Conservation (phyloP, 768 basidiomycete genomes). For the Lentinus tigrinus region DNA sequence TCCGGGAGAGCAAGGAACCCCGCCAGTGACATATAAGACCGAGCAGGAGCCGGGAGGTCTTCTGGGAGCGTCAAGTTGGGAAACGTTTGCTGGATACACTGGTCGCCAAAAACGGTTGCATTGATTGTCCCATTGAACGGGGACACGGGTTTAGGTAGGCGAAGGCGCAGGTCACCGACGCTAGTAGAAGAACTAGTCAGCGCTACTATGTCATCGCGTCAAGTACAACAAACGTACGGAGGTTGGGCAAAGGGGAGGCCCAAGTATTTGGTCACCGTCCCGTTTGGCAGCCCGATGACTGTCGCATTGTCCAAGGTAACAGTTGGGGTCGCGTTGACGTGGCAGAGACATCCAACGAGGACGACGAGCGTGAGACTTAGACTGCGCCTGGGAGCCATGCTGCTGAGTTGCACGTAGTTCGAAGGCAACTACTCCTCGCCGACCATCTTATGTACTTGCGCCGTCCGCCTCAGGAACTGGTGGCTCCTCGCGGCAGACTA, state of each 20-base stretch:
- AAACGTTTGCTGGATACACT: slow-evolving; percentile 18
- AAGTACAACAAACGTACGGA: slow-evolving; percentile 21
- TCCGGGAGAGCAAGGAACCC: not conserved
- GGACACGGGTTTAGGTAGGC: slow-evolving; percentile 11
- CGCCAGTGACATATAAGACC: not conserved
- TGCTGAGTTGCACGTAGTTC: no score
- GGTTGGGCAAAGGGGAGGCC: slow-evolving; percentile 31
- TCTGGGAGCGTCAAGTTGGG: not conserved
- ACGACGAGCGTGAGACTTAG: no score
- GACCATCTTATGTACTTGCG: no score
- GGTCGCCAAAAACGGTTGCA: slow-evolving; percentile 18
- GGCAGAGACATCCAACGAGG: no score
- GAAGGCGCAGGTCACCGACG: slow-evolving; percentile 21
- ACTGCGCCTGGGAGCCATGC: no score
- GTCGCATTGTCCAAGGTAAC: slow-evolving; percentile 24
- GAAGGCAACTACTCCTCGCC: no score
- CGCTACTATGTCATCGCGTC: not conserved
- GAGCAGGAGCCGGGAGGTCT: not conserved
- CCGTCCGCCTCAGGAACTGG: no score
- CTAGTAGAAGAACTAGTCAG: not conserved
- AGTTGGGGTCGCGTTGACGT: not conserved
- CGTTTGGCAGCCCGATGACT: slow-evolving; percentile 20
- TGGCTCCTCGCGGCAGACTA: no score
- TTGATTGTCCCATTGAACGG: slow-evolving; percentile 10
- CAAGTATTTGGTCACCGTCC: slow-evolving; percentile 16